Percentiles rank a stretch among this genome's conserved stretches.
These are phyloP conservation scores for Leccinum truebloodii DNA, from an alignment of 768 basidiomycete genomes.

Conservation along the genomic window DNA sequence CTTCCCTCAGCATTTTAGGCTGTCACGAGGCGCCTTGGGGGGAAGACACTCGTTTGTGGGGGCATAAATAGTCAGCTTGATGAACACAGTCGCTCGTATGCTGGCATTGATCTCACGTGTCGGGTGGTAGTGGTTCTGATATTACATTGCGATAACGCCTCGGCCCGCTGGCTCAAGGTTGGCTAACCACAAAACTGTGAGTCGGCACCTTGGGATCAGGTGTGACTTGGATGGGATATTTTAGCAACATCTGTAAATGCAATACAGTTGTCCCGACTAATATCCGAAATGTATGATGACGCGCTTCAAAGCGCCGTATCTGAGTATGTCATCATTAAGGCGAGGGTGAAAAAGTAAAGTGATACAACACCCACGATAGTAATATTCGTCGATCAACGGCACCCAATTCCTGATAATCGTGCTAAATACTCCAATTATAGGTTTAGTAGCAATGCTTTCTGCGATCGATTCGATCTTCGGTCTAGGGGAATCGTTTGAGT, in stretches of 20 bases:
- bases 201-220: not conserved
- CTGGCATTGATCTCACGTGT: constrained; percentile 2
- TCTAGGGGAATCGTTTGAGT: constrained; percentile 36
- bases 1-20: constrained; percentile 45
- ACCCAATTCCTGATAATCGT: constrained; percentile 83
- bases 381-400: constrained; percentile 85
- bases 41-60: constrained; percentile 18
- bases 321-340: constrained; percentile 18
- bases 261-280: constrained; percentile 1
- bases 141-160: not conserved
- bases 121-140: not conserved
- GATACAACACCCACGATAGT: constrained; percentile 71
- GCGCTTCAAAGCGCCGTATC: constrained; percentile 46
- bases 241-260: constrained; percentile 1
- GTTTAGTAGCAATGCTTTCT: constrained; percentile 52
- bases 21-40: constrained; percentile 55
- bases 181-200: not conserved
- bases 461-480: constrained; percentile 73
- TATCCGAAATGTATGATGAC: constrained; percentile 4
- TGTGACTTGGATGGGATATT: not conserved
- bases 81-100: not conserved
- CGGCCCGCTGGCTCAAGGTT: not conserved
- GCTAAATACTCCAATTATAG: constrained; percentile 67
- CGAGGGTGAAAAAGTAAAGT: not conserved
- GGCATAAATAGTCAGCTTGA: not conserved